Percentiles rank a stretch among this genome's conserved stretches.
These are phyloP conservation scores for Baffinella frigidus DNA, from an alignment of 208 protist genomes.

Conservation along the genomic window DNA sequence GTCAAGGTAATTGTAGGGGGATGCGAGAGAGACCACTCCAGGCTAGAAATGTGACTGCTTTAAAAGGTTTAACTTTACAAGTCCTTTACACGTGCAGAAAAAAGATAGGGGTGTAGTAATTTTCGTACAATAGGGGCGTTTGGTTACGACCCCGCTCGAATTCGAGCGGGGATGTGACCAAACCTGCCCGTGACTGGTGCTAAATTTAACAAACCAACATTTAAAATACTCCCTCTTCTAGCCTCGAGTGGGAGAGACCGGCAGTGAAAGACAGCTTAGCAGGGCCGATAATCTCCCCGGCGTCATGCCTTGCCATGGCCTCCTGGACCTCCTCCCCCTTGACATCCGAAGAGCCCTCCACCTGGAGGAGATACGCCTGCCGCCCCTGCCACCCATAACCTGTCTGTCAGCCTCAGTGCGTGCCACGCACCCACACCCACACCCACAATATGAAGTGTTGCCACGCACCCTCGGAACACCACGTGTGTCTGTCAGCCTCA, in stretches of 20 bases:
- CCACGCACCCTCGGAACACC: not conserved
- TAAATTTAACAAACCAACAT: too few relatives aligned
- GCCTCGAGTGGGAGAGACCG: too few relatives aligned
- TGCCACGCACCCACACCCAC: not conserved
- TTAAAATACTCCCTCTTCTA: too few relatives aligned
- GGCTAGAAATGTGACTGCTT: too few relatives aligned
- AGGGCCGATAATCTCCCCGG: not conserved
- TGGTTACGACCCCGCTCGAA: not conserved
- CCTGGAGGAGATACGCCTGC: conserved; percentile 41
- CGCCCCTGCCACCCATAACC: not conserved
- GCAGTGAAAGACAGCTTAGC: not conserved
- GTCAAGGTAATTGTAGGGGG: too few relatives aligned
- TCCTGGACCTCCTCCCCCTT: not conserved
- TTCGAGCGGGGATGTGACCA: not conserved
- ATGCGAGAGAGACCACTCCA: too few relatives aligned
- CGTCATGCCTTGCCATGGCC: not conserved
- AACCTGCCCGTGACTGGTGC: not conserved
- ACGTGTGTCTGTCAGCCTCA: not conserved
- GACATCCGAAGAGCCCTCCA: not conserved
- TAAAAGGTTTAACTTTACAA: too few relatives aligned
- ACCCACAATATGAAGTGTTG: not conserved
- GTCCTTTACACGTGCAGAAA: too few relatives aligned
- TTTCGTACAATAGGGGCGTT: not conserved
- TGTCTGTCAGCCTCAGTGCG: not conserved
- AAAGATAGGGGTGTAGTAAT: not conserved